These are phyloP conservation scores for Puccinia polysora DNA, from an alignment of 1,284 basidiomycete species.

Conservation along the genomic window DNA sequence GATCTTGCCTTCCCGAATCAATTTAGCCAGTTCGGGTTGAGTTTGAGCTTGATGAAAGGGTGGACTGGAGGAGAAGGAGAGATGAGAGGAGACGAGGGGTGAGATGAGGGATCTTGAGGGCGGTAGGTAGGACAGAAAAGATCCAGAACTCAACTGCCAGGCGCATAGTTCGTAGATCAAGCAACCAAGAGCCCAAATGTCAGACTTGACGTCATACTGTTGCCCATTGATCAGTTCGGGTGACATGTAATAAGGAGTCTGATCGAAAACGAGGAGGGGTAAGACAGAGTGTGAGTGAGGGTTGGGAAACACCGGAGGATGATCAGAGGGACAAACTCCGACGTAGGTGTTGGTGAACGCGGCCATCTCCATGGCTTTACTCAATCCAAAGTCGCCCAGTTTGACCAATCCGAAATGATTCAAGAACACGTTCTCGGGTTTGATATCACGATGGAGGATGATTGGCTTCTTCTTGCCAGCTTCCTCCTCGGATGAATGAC, in stretches of 20 bases:
- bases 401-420: constrained; percentile 75
- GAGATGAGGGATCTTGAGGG: too few species aligned
- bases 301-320: too few species aligned
- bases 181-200: constrained; percentile 97
- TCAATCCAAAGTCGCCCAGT: constrained; percentile 91
- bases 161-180: constrained; percentile 93
- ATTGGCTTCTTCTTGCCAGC: constrained; percentile 45
- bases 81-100: too few species aligned
- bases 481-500: constrained; percentile 60
- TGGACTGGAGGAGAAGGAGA: constrained; percentile 55
- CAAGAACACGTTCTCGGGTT: constrained; percentile 93
- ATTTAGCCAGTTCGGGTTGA: constrained; percentile 72
- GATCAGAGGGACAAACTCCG: constrained; percentile 78
- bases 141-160: constrained; percentile 61
- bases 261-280: constrained; percentile 32
- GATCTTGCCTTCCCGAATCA: constrained; percentile 77
- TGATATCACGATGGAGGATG: constrained; percentile 87
- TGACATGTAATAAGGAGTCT: constrained; percentile 99
- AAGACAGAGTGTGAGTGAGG: too few species aligned
- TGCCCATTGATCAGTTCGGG: constrained; percentile 94
- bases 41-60: constrained; percentile 87
- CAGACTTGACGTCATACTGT: constrained; percentile 91
- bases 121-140: too few species aligned
- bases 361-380: constrained; percentile 78
- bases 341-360: constrained; percentile 94